A percentile compares a stretch with the other conserved stretches of the same genome.
Conservation (phyloP, 2,329 filamentous ascomycete genomes). For the Fusarium sp. region DNA sequence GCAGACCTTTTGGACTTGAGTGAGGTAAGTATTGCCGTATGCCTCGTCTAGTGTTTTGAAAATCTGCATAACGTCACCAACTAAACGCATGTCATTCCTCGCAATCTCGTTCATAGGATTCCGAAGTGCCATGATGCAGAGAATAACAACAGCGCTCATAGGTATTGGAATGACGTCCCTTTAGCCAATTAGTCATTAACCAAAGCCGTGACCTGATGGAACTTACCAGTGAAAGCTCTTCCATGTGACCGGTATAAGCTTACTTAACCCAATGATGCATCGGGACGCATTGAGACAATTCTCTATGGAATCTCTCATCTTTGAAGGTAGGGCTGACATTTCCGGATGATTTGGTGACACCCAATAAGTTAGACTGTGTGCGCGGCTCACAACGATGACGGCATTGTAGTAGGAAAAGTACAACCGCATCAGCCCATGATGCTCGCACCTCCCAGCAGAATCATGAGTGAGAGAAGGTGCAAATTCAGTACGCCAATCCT, state of each 20-base stretch:
- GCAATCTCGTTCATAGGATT: neutral
- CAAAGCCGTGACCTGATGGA: accelerated
- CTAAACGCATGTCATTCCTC: neutral
- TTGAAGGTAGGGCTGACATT: neutral
- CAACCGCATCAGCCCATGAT: neutral
- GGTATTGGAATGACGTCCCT: neutral
- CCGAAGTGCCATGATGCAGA: neutral
- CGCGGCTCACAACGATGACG: neutral
- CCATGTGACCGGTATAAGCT: neutral
- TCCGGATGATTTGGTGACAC: neutral
- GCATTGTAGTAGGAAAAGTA: neutral
- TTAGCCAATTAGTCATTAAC: neutral
- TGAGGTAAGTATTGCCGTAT: neutral
- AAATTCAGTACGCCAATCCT: neutral
- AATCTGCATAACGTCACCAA: neutral
- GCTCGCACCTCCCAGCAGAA: neutral
- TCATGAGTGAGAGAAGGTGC: neutral
- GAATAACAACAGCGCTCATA: neutral
- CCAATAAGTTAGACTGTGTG: neutral
- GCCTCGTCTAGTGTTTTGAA: neutral
- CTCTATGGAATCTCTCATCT: neutral
- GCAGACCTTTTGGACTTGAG: neutral
- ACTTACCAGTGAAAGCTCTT: neutral
- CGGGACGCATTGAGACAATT: neutral
- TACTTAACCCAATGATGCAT: neutral